Base-by-base conservation (phyloP, 2,329 filamentous ascomycete genomes). In the Ilyonectria sp. region DNA sequence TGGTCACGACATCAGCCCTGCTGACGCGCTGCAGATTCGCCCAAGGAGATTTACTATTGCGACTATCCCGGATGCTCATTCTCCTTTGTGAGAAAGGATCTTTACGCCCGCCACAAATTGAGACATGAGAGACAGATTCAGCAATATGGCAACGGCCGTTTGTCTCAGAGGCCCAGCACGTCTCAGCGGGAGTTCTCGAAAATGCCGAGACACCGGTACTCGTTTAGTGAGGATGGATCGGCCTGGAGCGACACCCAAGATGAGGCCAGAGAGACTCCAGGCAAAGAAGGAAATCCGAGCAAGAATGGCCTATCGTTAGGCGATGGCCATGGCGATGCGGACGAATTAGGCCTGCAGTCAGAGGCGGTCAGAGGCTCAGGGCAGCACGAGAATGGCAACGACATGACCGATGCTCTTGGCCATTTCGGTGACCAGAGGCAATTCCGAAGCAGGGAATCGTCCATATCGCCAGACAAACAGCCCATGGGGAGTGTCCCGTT, bases 21-120 rank as follows among this genome's bases (percentile, higher is more conserved):
- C 72, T 75, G 57, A 75, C 72, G 44, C 46, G 23, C 9, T 40
- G n/a, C 17, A 76, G 74, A 76, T 60, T 76, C 74, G 37, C 74
- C 74, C 40, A 76, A 76, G 63, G 74, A 76, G 62, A 76, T 76
- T n/a, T 76, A 76, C 57, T 74, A 76, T 31, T 76, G 74, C 37
- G 73, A 76, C 43, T 76, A 76, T 31, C 74, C 74, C 21, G 74
- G 75, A 13, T 76, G 74, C 59, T 76, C 74, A 26, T 76, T 76
- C 44, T 75, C 74, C 17, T 76, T 76, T 57, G 74, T 76, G 33
- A 74, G 74, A 26, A 76, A 76, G 59, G 74, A 76, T 60, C 73
- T 76, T 15, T 76, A 72, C 43, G 74, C 74, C 5, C 74, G 74
- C 17, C 74, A 76, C 56, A 76, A 76, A 54, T 19, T 76, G 52